Conservation (phyloP, 108 stramenopile species). For the Cyclotella cryptica region DNA sequence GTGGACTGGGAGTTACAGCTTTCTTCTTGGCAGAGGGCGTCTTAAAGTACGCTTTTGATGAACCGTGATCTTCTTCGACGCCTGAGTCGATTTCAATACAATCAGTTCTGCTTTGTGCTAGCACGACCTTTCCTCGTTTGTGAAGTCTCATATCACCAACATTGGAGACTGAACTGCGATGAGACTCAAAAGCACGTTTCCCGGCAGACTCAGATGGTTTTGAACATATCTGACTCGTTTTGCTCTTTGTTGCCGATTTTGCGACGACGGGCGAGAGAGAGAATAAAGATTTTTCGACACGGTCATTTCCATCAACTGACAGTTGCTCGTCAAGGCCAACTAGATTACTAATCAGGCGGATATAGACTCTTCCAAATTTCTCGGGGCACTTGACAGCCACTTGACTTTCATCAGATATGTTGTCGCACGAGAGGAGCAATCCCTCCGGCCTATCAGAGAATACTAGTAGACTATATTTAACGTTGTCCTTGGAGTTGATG, state of each 20-base stretch:
- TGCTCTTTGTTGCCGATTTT: conserved; percentile 32
- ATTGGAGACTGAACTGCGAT: conserved; percentile 45
- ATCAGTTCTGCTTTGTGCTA: conserved; percentile 13
- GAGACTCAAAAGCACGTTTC: conserved; percentile 32
- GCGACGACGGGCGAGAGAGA: conserved; percentile 35
- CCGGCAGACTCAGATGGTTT: conserved; percentile 11
- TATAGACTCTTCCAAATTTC: conserved; percentile 61
- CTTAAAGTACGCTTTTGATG: background rate
- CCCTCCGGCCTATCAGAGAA: conserved; percentile 77
- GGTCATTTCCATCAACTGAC: conserved; percentile 47
- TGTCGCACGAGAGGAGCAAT: conserved; percentile 59
- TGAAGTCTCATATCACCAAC: conserved; percentile 39
- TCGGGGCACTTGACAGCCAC: conserved; percentile 56
- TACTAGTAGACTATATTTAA: conserved; percentile 70
- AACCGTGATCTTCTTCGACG: conserved; percentile 1
- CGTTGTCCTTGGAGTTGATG: conserved; percentile 22
- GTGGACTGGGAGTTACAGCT: conserved; percentile 50
- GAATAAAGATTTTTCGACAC: conserved; percentile 44
- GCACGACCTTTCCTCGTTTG: conserved; percentile 32
- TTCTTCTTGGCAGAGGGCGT: conserved; percentile 9
- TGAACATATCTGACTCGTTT: conserved; percentile 15
- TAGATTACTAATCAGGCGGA: conserved; percentile 69
- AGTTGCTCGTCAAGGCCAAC: conserved; percentile 72
- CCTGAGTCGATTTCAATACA: conserved; percentile 32
- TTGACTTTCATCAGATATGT: conserved; percentile 52